Evolutionary conservation across 2,329 filamentous ascomycete species (phyloP).

Genomic region (Calonectria multiphialidica): DNA sequence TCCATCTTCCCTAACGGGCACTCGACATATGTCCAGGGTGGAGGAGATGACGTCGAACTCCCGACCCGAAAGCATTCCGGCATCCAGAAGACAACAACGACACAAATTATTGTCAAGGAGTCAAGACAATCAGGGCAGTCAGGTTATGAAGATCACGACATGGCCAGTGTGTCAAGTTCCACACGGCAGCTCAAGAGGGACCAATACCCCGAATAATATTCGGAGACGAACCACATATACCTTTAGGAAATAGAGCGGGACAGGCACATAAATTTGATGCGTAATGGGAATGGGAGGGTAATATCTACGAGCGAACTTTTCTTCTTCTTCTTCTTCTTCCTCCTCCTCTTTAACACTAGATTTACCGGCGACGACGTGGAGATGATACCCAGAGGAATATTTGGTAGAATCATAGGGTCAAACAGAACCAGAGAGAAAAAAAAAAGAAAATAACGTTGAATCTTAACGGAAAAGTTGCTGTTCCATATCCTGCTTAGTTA

Average conservation of each 20-base stretch:
- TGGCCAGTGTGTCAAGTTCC: constrained; percentile 38
- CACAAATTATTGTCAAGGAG: constrained; percentile 38
- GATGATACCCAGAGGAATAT: constrained; percentile 2
- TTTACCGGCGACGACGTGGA: constrained; percentile 12
- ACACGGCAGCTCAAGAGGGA: constrained; percentile 37
- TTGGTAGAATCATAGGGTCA: constrained; percentile 11
- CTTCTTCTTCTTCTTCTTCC: neutral
- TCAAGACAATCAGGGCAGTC: constrained; percentile 28
- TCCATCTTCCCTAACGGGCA: constrained; percentile 41
- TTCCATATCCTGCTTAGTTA: neutral
- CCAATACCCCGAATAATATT: constrained; percentile 31
- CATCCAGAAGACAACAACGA: constrained; percentile 43
- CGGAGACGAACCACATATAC: neutral
- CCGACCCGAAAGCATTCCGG: constrained; percentile 23
- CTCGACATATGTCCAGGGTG: constrained; percentile 38
- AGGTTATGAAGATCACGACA: constrained; percentile 35
- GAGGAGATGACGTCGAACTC: constrained; percentile 36
- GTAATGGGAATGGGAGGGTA: constrained; percentile 1
- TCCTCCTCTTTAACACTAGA: constrained; percentile 18
- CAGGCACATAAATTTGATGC: neutral
- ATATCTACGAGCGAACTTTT: constrained; percentile 8
- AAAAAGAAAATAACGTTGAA: neutral
- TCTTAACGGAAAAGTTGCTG: neutral
- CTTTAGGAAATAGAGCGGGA: neutral
- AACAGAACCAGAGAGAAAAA: neutral